Evolutionary conservation across 2,329 filamentous ascomycete genomes (phyloP), one percentile per base, ranked within the genome.

Genomic region (Dactylellina parvicollis): DNA sequence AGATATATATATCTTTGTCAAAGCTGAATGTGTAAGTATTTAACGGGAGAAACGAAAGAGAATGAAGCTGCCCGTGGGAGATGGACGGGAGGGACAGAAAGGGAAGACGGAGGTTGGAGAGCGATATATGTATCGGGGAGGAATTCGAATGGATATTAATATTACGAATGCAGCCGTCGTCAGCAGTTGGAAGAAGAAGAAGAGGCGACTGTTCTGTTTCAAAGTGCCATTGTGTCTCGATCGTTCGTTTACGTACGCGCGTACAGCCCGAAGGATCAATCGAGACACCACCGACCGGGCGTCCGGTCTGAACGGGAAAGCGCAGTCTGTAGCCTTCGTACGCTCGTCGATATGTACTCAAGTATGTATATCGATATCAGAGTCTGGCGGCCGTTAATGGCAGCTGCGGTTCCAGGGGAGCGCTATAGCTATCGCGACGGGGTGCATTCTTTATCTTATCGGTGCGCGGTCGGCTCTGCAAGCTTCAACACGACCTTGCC

Each of bases 151-250:
- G n/a, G n/a, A n/a, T n/a, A n/a, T n/a, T n/a, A n/a, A n/a, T n/a
- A n/a, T 52, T 52, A 52, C 47, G 47, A 52, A 52, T 52, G 47
- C 47, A 52, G 47, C 47, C 47, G 47, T 52, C 47, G 47, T 52
- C 47, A 52, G 47, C 47, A 52, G 14, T 14, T 14, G 4, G 16
- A 16, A 4, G 7, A 7, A 4, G 36, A 4, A 4, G 36, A 14
- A 34, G 10, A 40, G 36, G 36, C 36, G n/a, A 18, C 44, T 47
- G 38, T 44, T 47, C 18, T 47, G 44, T 22, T 47, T 24, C 44
- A 47, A 16, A 14, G 7, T 40, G 36, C 36, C n/a, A 8, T 40
- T 18, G 36, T 40, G 36, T 40, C 36, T 47, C 44, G 18, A 47
- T 3, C 32, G 24, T 10, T 26, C 8, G 18, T 30, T 56, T 12